phyloP scores from a whole-genome alignment of 1,139 yeast species.

The Diutina rugosa region DNA sequence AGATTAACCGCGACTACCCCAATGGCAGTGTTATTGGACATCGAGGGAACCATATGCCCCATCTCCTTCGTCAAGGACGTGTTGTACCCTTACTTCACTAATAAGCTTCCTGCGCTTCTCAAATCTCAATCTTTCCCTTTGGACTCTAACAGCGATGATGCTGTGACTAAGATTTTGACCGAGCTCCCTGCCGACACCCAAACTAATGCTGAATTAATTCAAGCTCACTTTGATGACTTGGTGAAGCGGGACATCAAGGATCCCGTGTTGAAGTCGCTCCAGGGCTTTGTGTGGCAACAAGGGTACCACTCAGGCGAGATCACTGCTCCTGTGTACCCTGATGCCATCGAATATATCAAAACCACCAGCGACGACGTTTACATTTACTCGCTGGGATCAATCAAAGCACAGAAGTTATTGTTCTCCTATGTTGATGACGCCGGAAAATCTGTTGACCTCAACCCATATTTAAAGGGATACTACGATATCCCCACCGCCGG shows the following conservation, averaged over 20 bases:
- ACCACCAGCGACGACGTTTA: slow-evolving; percentile 30
- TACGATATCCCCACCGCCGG: slow-evolving; percentile 85
- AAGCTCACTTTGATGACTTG: slow-evolving; percentile 37
- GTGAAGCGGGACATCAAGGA: slow-evolving; percentile 67
- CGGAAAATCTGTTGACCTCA: slow-evolving; percentile 32
- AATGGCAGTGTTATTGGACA: slow-evolving; percentile 40
- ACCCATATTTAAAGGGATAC: slow-evolving; percentile 44
- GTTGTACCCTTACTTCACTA: slow-evolving; percentile 42
- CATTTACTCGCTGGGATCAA: slow-evolving; percentile 88
- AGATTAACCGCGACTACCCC: neutral
- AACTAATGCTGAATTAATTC: slow-evolving; percentile 14
- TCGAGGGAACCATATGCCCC: slow-evolving; percentile 90
- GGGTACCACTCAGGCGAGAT: slow-evolving; percentile 71
- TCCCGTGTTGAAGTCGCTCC: slow-evolving; percentile 62
- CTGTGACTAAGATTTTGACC: slow-evolving; percentile 18
- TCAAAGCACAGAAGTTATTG: slow-evolving; percentile 71
- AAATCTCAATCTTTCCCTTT: slow-evolving; percentile 12
- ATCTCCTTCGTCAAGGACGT: slow-evolving; percentile 73
- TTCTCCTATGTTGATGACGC: slow-evolving; percentile 44
- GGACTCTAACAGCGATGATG: slow-evolving; percentile 7
- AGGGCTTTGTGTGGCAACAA: slow-evolving; percentile 70
- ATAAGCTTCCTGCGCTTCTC: slow-evolving; percentile 9
- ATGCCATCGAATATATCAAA: slow-evolving; percentile 51
- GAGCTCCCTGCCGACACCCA: slow-evolving; percentile 30
- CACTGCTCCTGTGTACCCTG: slow-evolving; percentile 64